These are phyloP conservation scores for Auricularia auricula-judae DNA, from an alignment of 768 basidiomycete genomes.

Conservation along the genomic window DNA sequence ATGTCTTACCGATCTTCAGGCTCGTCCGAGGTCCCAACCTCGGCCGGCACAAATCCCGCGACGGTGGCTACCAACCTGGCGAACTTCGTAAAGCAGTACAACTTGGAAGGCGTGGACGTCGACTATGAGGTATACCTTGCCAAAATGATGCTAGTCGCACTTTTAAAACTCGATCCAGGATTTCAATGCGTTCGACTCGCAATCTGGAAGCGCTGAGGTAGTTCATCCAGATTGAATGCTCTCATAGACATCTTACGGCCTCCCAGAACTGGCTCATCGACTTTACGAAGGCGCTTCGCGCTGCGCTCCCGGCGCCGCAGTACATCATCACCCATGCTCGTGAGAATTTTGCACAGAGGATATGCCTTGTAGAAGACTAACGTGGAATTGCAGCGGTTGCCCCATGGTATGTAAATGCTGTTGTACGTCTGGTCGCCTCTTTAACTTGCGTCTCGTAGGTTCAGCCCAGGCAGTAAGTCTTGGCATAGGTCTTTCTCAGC, in stretches of 20 bases:
- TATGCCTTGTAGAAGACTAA: too few species aligned
- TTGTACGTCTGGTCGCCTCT: neutral
- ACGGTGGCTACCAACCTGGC: slow-evolving; percentile 54
- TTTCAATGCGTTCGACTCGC: slow-evolving; percentile 42
- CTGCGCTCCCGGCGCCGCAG: slow-evolving; percentile 32
- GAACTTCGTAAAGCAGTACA: slow-evolving; percentile 48
- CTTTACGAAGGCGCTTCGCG: slow-evolving; percentile 41
- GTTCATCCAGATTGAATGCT: slow-evolving; percentile 10
- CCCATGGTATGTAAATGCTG: neutral
- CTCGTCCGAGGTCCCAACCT: slow-evolving; percentile 44
- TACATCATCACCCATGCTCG: slow-evolving; percentile 47
- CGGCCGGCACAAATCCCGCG: slow-evolving; percentile 46
- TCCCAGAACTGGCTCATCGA: slow-evolving; percentile 34
- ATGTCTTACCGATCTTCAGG: slow-evolving; percentile 14
- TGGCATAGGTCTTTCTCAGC: too few species aligned
- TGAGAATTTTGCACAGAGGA: neutral
- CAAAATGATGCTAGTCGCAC: neutral
- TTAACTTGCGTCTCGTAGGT: neutral
- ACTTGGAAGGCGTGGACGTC: slow-evolving; percentile 52
- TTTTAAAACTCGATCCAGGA: slow-evolving; percentile 28
- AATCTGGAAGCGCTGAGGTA: slow-evolving; percentile 20
- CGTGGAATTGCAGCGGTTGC: neutral
- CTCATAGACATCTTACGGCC: slow-evolving; percentile 1
- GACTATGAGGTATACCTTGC: slow-evolving; percentile 44
- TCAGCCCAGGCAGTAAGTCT: neutral